Percentiles rank a stretch among this genome's conserved stretches.
Evolutionary conservation across 2,329 filamentous ascomycete genomes (phyloP).

Genomic region (Penicillium sp.): DNA sequence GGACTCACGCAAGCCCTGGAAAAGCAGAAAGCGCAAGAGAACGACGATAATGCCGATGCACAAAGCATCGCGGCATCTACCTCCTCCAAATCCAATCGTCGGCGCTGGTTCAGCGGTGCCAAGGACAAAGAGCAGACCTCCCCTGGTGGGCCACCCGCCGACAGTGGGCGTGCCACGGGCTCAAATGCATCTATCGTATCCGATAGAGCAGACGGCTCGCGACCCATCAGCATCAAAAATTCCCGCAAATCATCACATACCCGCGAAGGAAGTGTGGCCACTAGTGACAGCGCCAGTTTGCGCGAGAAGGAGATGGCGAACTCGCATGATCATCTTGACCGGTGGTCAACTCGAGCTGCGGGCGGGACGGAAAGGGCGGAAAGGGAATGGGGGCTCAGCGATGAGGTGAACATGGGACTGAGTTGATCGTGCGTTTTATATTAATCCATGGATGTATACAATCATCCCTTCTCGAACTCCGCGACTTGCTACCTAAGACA

Average conservation of each 20-base stretch:
- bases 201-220: constrained; percentile 20
- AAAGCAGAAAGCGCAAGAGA: constrained; percentile 20
- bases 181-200: constrained; percentile 6
- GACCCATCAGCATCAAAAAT: constrained; percentile 33
- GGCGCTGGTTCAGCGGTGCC: constrained; percentile 42
- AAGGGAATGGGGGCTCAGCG: constrained; percentile 72
- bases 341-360: constrained; percentile 55
- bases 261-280: constrained; percentile 27
- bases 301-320: constrained; percentile 41
- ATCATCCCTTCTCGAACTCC: not conserved
- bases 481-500: not conserved
- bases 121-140: constrained; percentile 31
- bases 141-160: constrained; percentile 20
- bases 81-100: constrained; percentile 33
- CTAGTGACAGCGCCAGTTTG: constrained; percentile 35
- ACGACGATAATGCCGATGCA: constrained; percentile 28
- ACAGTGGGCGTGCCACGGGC: constrained; percentile 19
- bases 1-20: constrained; percentile 30
- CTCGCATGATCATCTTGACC: constrained; percentile 51
- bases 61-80: constrained; percentile 32
- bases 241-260: constrained; percentile 30
- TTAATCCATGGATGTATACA: not conserved
- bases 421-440: constrained; percentile 53
- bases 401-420: constrained; percentile 80
- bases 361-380: constrained; percentile 52